phyloP scores from a whole-genome alignment of 2,329 filamentous ascomycete genomes.

The Aspergillus tamarii region DNA sequence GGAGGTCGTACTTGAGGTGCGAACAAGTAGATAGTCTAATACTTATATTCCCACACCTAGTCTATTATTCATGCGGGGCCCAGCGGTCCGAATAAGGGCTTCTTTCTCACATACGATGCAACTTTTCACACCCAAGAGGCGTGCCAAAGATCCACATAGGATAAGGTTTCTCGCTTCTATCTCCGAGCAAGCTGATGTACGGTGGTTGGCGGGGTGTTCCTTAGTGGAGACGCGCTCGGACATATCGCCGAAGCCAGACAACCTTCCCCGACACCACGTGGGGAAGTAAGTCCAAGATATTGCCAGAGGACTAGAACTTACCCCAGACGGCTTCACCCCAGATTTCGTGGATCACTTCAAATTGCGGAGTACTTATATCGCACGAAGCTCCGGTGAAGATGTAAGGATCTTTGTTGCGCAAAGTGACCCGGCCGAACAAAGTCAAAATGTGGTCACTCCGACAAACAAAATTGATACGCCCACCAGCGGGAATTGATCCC shows the following conservation, averaged over 20 bases:
- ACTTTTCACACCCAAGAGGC: not conserved
- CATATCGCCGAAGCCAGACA: conserved; percentile 2
- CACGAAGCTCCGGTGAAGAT: not conserved
- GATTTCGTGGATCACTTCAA: not conserved
- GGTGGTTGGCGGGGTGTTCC: not conserved
- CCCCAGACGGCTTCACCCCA: not conserved
- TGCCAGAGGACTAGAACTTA: not conserved
- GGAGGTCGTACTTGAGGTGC: not conserved
- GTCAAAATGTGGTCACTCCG: not conserved
- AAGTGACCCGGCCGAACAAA: not conserved
- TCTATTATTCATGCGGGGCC: not conserved
- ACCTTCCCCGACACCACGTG: not conserved
- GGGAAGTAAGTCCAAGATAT: not conserved
- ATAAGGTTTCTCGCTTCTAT: not conserved
- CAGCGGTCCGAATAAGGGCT: not conserved
- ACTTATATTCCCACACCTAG: not conserved
- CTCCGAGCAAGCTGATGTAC: not conserved
- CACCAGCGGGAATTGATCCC: not conserved
- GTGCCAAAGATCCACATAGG: not conserved
- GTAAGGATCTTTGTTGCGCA: not conserved
- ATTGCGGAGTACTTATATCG: not conserved
- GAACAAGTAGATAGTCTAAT: not conserved
- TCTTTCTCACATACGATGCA: not conserved
- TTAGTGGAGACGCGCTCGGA: not conserved
- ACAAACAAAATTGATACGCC: not conserved